Evolutionary conservation across 2,329 filamentous ascomycete genomes (phyloP), one percentile per base, ranked within the genome.

Genomic region (Scolecobasidium constrictum): DNA sequence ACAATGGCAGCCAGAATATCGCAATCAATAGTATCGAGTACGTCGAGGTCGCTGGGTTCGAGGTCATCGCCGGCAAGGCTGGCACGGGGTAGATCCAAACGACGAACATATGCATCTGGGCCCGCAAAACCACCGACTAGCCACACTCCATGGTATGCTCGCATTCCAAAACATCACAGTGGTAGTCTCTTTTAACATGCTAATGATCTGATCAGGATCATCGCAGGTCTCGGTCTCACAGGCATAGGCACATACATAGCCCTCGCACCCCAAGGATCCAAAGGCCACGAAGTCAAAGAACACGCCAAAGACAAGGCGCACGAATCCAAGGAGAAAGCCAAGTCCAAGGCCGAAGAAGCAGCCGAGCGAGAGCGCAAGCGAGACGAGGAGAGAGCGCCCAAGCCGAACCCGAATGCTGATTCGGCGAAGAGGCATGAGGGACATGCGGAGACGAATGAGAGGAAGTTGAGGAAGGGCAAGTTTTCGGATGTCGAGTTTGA

Each of bases 401-500:
- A 41, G 16, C 21, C 21, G 43, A 52, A 55, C 35, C 40, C 52
- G 28, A 51, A 53, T 28, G 53, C 52, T 15, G 49, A 53, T 22
- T 48, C 46, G n/a, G 52, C 53, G 16, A 43, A 34, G 12, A 56
- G 55, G 35, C 53, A 56, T 31, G 47, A 44, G 26, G 55, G 53
- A 26, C 52, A 52, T 7, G 51, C 53, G 33, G 48, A 50, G 18
- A 56, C 53, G 43, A 56, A 56, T 21, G 43, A 56, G 46, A 41
- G 46, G 5, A 53, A 52, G 36, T 28, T 54, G 4, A 45, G 53
- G 12, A 42, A 46, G 37, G 53, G 53, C 40, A 50, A 50, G 37
- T 56, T 56, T 42, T 51, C 49, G 17, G 47, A 47, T 26, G 43
- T 49, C 40, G 47, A 54, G 40, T 56, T 56, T 43, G 53, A 54